Conservation (phyloP, 2,329 filamentous ascomycete genomes). For the Acrocalymma vagum region DNA sequence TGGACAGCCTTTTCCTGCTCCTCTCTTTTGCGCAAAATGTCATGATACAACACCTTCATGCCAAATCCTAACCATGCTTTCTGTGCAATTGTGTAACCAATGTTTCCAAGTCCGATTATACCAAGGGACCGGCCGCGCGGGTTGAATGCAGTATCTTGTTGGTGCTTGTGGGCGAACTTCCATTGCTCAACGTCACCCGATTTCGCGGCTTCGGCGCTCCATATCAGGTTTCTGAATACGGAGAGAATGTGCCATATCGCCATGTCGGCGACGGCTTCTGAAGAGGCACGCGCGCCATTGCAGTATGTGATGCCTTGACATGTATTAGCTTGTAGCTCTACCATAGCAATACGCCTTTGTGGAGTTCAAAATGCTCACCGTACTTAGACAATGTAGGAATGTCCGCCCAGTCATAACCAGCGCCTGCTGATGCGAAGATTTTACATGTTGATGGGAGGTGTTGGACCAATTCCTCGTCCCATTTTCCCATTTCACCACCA, state of each 20-base stretch:
- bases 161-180: slow-evolving; percentile 16
- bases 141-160: slow-evolving; percentile 19
- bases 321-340: neutral
- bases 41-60: slow-evolving; percentile 45
- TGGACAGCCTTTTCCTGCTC: slow-evolving; percentile 19
- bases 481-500: slow-evolving; percentile 67
- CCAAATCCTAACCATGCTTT: slow-evolving; percentile 36
- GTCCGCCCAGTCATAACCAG: slow-evolving; percentile 68
- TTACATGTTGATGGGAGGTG: slow-evolving; percentile 60
- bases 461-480: slow-evolving; percentile 65
- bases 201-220: slow-evolving; percentile 20
- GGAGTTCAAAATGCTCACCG: slow-evolving; percentile 5
- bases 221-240: slow-evolving; percentile 58
- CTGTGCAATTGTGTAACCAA: slow-evolving; percentile 40
- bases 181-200: slow-evolving; percentile 17
- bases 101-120: slow-evolving; percentile 48
- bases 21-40: slow-evolving; percentile 22
- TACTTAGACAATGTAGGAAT: slow-evolving; percentile 27
- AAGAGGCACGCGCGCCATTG: slow-evolving; percentile 59
- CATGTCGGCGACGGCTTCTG: slow-evolving; percentile 75
- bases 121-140: slow-evolving; percentile 36
- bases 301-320: slow-evolving; percentile 52
- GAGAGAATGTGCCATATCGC: slow-evolving; percentile 67
- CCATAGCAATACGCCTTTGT: neutral
- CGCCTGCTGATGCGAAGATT: slow-evolving; percentile 64